Percentiles rank a stretch among this genome's conserved stretches.
Evolutionary conservation across 106 monocot genomes (phyloP).

Genomic region (Allium sativum): DNA sequence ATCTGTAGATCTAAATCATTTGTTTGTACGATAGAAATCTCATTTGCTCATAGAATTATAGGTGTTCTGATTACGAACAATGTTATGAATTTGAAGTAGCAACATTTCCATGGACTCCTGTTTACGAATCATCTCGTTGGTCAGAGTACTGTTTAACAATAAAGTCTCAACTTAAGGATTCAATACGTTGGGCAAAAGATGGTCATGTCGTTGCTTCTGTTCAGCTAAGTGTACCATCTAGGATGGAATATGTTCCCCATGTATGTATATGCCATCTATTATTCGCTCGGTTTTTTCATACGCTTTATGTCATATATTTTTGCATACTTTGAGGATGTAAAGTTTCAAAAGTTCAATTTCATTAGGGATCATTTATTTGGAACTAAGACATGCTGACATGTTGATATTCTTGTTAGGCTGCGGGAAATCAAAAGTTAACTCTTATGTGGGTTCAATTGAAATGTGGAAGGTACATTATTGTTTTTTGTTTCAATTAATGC

Average conservation of each 20-base stretch:
- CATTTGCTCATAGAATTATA: too few relatives aligned
- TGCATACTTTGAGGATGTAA: too few relatives aligned
- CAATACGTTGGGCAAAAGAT: slow-evolving; percentile 64
- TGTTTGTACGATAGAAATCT: too few relatives aligned
- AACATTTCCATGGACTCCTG: slow-evolving; percentile 65
- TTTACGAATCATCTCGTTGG: slow-evolving; percentile 45
- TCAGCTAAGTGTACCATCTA: slow-evolving; percentile 50
- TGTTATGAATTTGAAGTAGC: slow-evolving; percentile 36
- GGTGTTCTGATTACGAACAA: too few relatives aligned
- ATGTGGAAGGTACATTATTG: slow-evolving; percentile 62
- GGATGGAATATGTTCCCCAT: slow-evolving; percentile 26
- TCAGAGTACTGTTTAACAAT: slow-evolving; percentile 70
- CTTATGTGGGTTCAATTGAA: slow-evolving; percentile 50
- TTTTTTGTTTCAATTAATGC: slow-evolving; percentile 2
- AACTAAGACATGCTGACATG: too few relatives aligned
- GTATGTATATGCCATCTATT: slow-evolving; percentile 22
- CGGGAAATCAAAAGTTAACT: slow-evolving; percentile 61
- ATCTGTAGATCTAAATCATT: too few relatives aligned
- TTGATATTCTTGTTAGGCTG: slow-evolving; percentile 31
- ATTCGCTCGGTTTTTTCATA: background rate
- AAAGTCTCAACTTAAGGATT: slow-evolving; percentile 26
- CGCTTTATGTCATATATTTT: too few relatives aligned
- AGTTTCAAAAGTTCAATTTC: too few relatives aligned
- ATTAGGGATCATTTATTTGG: too few relatives aligned
- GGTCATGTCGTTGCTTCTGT: slow-evolving; percentile 83